A percentile compares a stretch with the other conserved stretches of the same genome.
These are phyloP conservation scores for Cladochytrium replicatum DNA, from an alignment of 192 early-diverging fungal genomes.

Conservation along the genomic window DNA sequence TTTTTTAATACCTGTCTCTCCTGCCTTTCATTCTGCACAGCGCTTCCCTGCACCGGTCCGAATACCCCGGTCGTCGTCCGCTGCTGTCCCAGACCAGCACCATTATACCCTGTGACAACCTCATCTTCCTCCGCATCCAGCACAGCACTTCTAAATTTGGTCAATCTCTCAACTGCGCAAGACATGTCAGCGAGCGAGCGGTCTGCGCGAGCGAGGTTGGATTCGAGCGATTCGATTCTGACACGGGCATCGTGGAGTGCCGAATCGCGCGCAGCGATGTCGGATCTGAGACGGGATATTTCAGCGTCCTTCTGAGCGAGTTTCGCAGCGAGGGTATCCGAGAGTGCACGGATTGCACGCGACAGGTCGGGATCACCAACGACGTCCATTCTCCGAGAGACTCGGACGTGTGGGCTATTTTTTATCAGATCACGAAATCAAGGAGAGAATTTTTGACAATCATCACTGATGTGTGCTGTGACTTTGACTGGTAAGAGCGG, in stretches of 20 bases:
- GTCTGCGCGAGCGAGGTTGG: conserved; percentile 2
- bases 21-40: not conserved
- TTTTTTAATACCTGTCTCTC: not conserved
- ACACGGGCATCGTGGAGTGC: not conserved
- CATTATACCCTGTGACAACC: not conserved
- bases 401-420: too few relatives aligned
- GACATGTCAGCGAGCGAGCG: conserved; percentile 22
- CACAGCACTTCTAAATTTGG: conserved; percentile 22
- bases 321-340: too few relatives aligned
- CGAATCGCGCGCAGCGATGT: not conserved
- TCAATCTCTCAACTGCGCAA: conserved; percentile 14
- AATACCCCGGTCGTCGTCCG: conserved; percentile 1
- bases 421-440: too few relatives aligned
- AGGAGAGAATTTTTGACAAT: too few relatives aligned
- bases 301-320: conserved; percentile 13
- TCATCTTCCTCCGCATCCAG: conserved; percentile 10
- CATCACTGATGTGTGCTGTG: too few relatives aligned
- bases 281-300: not conserved
- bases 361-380: too few relatives aligned
- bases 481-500: too few relatives aligned
- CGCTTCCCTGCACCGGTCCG: not conserved
- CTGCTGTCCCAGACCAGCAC: not conserved
- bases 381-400: too few relatives aligned
- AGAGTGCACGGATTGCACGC: too few relatives aligned
- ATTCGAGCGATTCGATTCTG: not conserved